Evolutionary conservation across 1,284 basidiomycete species (phyloP).

Genomic region (Marasmius fiardii): DNA sequence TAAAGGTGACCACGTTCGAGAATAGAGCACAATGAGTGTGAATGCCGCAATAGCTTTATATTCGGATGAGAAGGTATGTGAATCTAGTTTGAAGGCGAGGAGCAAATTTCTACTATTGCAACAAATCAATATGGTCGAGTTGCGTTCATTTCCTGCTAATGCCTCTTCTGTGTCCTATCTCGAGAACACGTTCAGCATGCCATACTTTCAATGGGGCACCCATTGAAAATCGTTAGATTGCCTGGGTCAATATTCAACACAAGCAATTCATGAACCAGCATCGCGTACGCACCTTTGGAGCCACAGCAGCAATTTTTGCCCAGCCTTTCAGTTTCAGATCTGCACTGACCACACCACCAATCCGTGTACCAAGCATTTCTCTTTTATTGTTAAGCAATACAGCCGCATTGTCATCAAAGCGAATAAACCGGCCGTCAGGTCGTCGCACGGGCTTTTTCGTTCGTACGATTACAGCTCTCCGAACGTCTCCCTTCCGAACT

Average conservation of each 20-base stretch:
- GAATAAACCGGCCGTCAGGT: conserved; percentile 84
- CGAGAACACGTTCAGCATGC: too few species aligned
- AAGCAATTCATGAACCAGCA: not conserved
- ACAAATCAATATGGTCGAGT: too few species aligned
- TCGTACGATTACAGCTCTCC: conserved; percentile 92
- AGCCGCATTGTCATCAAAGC: conserved; percentile 98
- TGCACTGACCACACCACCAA: conserved; percentile 90
- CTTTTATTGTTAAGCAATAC: conserved; percentile 96
- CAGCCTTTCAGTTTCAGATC: conserved; percentile 91
- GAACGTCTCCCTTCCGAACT: conserved; percentile 90
- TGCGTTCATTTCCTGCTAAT: too few species aligned
- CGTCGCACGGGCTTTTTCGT: conserved; percentile 80
- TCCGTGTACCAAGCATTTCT: conserved; percentile 94
- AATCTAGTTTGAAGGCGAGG: too few species aligned
- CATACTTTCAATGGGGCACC: too few species aligned
- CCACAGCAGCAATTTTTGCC: conserved; percentile 91
- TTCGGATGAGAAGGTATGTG: too few species aligned
- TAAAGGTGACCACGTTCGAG: too few species aligned
- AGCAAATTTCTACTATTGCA: too few species aligned
- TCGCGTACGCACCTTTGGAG: conserved; percentile 73
- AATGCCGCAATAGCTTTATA: too few species aligned
- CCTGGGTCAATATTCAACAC: not conserved
- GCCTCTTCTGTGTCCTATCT: too few species aligned
- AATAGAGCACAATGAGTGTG: too few species aligned
- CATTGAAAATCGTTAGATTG: not conserved